Evolutionary conservation across 179 eudicot species (phyloP).

Genomic region (Camellia oleifera): DNA sequence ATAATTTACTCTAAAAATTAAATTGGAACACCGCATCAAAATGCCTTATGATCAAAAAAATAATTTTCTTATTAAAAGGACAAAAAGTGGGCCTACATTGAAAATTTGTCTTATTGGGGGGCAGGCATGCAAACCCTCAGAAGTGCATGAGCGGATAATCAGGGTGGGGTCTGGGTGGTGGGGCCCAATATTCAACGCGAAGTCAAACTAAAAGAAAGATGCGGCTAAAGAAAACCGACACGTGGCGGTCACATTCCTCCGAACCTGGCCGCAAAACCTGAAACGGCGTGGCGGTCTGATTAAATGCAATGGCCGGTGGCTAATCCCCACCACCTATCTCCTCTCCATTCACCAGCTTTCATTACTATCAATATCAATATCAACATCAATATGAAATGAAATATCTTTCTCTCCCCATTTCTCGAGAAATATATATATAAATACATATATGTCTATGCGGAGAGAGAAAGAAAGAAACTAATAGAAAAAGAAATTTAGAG

Average conservation of each 20-base stretch:
- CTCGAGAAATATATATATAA: conserved; percentile 10
- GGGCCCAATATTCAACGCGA: conserved; percentile 7
- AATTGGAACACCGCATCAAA: too few relatives aligned
- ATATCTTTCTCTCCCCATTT: conserved; percentile 13
- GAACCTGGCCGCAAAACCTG: conserved; percentile 32
- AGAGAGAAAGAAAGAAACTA: neutral
- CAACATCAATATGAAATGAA: neutral
- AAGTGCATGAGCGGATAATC: neutral
- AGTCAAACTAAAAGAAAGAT: conserved; percentile 11
- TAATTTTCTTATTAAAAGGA: neutral
- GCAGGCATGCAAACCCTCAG: neutral
- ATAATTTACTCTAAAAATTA: too few relatives aligned
- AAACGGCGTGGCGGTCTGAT: conserved; percentile 29
- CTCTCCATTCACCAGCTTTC: conserved; percentile 1
- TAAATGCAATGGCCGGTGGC: conserved; percentile 20
- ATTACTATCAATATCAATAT: neutral
- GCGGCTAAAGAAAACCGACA: conserved; percentile 1
- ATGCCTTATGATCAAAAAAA: neutral
- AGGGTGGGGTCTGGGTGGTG: neutral
- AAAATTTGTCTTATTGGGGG: conserved; percentile 1
- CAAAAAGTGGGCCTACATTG: neutral
- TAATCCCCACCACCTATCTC: conserved; percentile 17
- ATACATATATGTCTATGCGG: neutral
- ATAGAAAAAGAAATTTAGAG: neutral
- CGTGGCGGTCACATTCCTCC: conserved; percentile 36